These are phyloP conservation scores for Solanum stenotomum DNA, from an alignment of 257 asterid species.

Conservation along the genomic window DNA sequence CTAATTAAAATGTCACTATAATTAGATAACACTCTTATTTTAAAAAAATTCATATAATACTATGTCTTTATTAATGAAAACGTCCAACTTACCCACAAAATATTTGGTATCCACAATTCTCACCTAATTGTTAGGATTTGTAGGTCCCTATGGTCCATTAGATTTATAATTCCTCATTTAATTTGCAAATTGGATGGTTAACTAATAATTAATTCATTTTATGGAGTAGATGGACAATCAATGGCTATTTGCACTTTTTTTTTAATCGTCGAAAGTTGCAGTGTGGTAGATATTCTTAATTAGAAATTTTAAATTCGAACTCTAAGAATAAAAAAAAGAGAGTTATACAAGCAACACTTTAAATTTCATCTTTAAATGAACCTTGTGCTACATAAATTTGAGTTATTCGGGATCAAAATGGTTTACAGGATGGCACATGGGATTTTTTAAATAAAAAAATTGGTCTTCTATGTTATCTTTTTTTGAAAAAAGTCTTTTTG, in stretches of 20 bases:
- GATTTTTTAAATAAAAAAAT: not conserved
- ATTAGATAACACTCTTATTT: not conserved
- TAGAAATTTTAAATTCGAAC: not conserved
- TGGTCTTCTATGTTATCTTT: not conserved
- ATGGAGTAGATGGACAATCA: not conserved
- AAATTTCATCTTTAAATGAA: not conserved
- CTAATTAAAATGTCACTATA: not conserved
- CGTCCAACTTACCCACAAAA: not conserved
- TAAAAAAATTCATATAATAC: not conserved
- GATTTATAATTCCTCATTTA: not conserved
- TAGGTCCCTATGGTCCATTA: not conserved
- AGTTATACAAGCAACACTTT: not conserved
- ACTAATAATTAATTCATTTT: not conserved
- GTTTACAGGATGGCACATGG: not conserved
- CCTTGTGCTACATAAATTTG: not conserved
- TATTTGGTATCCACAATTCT: not conserved
- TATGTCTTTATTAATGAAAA: not conserved
- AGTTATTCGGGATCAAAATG: not conserved
- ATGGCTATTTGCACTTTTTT: not conserved
- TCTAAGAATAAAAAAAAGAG: not conserved
- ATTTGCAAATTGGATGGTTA: not conserved
- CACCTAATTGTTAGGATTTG: not conserved
- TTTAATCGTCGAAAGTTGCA: not conserved
- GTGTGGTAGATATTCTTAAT: not conserved
- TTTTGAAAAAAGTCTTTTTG: not conserved